Evolutionary conservation across 805 yeast genomes (phyloP).

Genomic region (Hanseniaspora thailandica): DNA sequence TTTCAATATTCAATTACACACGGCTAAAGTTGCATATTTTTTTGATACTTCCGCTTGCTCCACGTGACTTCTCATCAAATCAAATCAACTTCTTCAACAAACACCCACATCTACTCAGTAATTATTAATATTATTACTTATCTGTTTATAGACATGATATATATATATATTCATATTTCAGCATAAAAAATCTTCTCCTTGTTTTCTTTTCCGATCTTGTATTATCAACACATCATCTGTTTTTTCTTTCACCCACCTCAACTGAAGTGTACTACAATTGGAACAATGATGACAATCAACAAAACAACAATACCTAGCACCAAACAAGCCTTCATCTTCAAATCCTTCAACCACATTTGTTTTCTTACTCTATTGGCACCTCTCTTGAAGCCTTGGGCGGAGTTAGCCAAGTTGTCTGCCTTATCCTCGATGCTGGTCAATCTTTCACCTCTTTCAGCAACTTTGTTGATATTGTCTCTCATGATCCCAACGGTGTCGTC

Average conservation of each 20-base stretch:
- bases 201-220: no score
- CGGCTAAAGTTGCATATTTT: no score
- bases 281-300: slow-evolving; percentile 78
- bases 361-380: slow-evolving; percentile 96
- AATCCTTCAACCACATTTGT: slow-evolving; percentile 98
- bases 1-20: no score
- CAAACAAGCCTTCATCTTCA: slow-evolving; percentile 88
- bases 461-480: slow-evolving; percentile 94
- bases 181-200: no score
- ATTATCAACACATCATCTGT: not conserved
- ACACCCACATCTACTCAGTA: no score
- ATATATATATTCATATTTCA: no score
- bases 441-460: slow-evolving; percentile 86
- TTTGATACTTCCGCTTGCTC: no score
- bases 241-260: slow-evolving; percentile 16
- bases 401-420: slow-evolving; percentile 81
- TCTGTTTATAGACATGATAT: no score
- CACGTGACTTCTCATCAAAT: no score
- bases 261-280: slow-evolving; percentile 80
- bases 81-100: no score
- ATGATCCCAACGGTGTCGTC: slow-evolving; percentile 94
- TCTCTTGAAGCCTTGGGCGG: slow-evolving; percentile 89
- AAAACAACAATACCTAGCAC: slow-evolving; percentile 70
- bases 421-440: slow-evolving; percentile 84
- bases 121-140: no score